These are phyloP conservation scores for Exserohilum turcica DNA, from an alignment of 2,329 filamentous ascomycete genomes.

Conservation along the genomic window DNA sequence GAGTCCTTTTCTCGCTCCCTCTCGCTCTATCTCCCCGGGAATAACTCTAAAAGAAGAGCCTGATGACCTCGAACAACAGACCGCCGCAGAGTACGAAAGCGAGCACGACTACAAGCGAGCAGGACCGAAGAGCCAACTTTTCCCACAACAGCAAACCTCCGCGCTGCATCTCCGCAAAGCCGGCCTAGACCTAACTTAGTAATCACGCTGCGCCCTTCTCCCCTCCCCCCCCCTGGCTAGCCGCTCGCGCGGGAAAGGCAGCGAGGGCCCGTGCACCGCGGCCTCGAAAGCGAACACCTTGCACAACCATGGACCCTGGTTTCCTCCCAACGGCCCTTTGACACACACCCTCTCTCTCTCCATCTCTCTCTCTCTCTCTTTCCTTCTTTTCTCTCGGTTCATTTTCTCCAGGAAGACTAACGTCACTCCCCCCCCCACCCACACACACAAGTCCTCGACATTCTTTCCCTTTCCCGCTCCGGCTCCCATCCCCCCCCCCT, in stretches of 20 bases:
- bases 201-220: no score
- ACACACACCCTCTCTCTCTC: no score
- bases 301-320: constrained; percentile 7
- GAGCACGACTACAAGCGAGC: constrained; percentile 61
- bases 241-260: background rate
- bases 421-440: no score
- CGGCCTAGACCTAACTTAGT: constrained; percentile 1
- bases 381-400: background rate
- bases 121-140: constrained; percentile 51
- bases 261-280: constrained; percentile 25
- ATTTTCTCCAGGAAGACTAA: background rate
- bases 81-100: constrained; percentile 68
- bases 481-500: no score
- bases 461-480: no score
- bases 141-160: constrained; percentile 29
- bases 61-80: constrained; percentile 62
- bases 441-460: no score
- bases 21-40: background rate
- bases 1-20: no score
- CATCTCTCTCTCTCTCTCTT: background rate
- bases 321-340: background rate
- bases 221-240: background rate
- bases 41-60: constrained; percentile 50
- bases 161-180: constrained; percentile 20
- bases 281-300: constrained; percentile 22